Base-by-base conservation (phyloP, 176 grass and related monocot species). In the Hordeum marinum region DNA sequence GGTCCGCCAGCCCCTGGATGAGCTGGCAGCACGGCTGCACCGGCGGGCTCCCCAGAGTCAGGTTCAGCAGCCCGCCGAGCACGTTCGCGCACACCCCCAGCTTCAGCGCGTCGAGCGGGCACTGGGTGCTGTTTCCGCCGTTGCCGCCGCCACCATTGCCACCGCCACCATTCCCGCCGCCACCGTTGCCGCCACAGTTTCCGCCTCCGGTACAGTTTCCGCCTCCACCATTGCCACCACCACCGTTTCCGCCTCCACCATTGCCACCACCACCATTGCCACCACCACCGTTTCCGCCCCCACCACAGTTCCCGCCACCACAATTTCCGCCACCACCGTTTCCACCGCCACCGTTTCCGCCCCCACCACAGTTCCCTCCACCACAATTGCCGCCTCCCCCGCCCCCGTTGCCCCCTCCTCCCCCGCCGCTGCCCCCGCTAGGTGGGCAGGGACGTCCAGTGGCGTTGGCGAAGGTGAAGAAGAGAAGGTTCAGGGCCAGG, bases 71-170 rank as follows among this genome's bases (percentile, higher is more conserved):
- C 15, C 92, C 92, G 11, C 92, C 92, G 11, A 96, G 87, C 48
- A 91, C 91, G 50, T 96, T 91, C 23, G 87, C 94, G 62, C 94
- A 96, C 1, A 96, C 82, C 5, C 87, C 91, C 1, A 96, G 89
- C 85, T 96, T 96, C 50, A 96, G 78, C 21, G 91, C 68, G 75
- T 96, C 82, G 0, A 92, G 60, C 3, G 92, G 94, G 87, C 94
- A 97, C 63, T 62, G 71, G 0, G 39, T 60, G 0, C 32, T 35
- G 14, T 66, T 66, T 7, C 58, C 57, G 0, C 73, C 15, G 0
- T 80, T 62, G 0, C 61, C 31, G 0, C 82, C 43, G 0, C 72
- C 32, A 0, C 63, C 25, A 0, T 41, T 32, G 0, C 77, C 23
- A 0, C 66, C 9, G 0, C 84, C 31, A 0, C 58, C 15, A 0